Evolutionary conservation across 164 flowering plant genomes (phyloP).

Genomic region (Cinnamomum micranthum): DNA sequence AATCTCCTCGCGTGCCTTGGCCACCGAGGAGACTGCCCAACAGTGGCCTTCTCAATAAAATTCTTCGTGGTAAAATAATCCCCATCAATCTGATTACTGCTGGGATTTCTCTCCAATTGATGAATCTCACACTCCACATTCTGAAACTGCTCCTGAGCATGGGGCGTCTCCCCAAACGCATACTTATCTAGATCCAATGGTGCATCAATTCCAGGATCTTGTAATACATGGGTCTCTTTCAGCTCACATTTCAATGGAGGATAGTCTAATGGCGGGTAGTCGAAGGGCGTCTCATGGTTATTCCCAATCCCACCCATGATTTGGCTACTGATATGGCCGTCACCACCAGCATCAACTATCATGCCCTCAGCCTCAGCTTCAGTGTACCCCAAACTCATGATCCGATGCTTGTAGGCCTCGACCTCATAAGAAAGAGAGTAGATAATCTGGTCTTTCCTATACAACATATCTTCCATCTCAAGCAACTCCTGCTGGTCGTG

Average conservation of each 20-base stretch:
- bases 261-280: conserved; percentile 52
- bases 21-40: conserved; percentile 58
- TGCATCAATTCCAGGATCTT: conserved; percentile 41
- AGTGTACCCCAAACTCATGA: conserved; percentile 79
- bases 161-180: conserved; percentile 66
- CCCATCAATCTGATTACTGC: conserved; percentile 40
- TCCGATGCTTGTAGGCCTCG: conserved; percentile 83
- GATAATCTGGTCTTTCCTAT: conserved; percentile 73
- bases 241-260: conserved; percentile 70
- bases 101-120: conserved; percentile 44
- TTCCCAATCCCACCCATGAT: conserved; percentile 16
- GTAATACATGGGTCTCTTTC: conserved; percentile 35
- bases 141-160: conserved; percentile 33
- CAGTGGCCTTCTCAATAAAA: conserved; percentile 56
- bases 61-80: conserved; percentile 40
- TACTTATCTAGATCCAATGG: conserved; percentile 62
- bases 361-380: conserved; percentile 57
- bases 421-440: conserved; percentile 72
- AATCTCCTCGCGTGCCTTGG: conserved; percentile 47
- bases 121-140: conserved; percentile 40
- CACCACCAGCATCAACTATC: conserved; percentile 5
- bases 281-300: conserved; percentile 29
- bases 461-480: conserved; percentile 74
- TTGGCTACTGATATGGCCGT: conserved; percentile 18
- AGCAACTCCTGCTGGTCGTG: conserved; percentile 79